These are phyloP conservation scores for Fibroporia radiculosa DNA, from an alignment of 768 basidiomycete species.

Conservation along the genomic window DNA sequence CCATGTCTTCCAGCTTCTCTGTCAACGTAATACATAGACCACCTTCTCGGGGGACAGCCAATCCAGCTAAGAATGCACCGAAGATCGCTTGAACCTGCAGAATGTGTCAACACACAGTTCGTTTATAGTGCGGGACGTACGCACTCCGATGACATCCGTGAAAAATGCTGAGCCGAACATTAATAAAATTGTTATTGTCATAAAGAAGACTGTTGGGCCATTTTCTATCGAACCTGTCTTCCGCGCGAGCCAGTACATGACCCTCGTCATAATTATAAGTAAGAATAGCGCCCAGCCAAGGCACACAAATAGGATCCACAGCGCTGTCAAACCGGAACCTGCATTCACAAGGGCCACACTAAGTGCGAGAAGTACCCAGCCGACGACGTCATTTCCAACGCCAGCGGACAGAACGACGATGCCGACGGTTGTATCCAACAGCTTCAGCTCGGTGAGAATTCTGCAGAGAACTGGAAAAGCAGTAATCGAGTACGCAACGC, in stretches of 20 bases:
- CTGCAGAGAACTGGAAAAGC: conserved; percentile 83
- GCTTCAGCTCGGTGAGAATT: conserved; percentile 83
- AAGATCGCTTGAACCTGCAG: conserved; percentile 70
- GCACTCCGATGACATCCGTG: conserved; percentile 80
- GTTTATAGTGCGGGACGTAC: not conserved
- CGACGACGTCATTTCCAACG: conserved; percentile 74
- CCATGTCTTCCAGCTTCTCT: conserved; percentile 95
- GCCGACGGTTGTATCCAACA: conserved; percentile 88
- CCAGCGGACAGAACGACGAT: conserved; percentile 91
- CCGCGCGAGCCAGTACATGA: conserved; percentile 64
- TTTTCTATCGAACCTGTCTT: conserved; percentile 75
- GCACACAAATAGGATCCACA: conserved; percentile 78
- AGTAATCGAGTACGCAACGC: conserved; percentile 85
- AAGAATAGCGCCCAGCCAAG: conserved; percentile 78
- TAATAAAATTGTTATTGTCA: conserved; percentile 75
- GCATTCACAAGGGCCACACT: conserved; percentile 92
- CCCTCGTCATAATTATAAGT: conserved; percentile 54
- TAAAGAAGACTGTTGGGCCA: conserved; percentile 82
- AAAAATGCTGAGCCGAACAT: conserved; percentile 88
- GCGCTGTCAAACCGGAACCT: conserved; percentile 69
- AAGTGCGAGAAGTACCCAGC: conserved; percentile 82
- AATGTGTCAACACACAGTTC: not conserved
- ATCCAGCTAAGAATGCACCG: conserved; percentile 78
- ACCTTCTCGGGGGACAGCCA: conserved; percentile 82
- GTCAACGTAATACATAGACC: conserved; percentile 83